Evolutionary conservation across 2,329 filamentous ascomycete species (phyloP).

Genomic region (Microdochium trichocladiopsis): DNA sequence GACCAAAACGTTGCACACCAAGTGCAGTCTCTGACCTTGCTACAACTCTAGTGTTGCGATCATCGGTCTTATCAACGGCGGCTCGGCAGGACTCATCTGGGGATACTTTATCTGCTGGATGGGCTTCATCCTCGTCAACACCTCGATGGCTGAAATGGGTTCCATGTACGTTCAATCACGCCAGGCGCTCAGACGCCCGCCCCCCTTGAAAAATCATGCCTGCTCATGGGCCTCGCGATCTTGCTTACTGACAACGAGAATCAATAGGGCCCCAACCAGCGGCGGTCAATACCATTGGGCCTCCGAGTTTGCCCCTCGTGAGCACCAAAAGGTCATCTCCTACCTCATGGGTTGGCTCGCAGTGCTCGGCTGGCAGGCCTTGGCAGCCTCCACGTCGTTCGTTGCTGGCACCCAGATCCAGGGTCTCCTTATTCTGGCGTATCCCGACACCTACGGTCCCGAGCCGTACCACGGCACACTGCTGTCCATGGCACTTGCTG

Average conservation of each 20-base stretch:
- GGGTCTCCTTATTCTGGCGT: slow-evolving; percentile 30
- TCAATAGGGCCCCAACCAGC: slow-evolving; percentile 39
- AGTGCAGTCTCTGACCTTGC: too few relatives aligned
- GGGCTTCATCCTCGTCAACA: slow-evolving; percentile 28
- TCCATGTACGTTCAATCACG: slow-evolving; percentile 26
- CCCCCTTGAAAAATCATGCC: neutral
- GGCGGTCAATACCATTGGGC: slow-evolving; percentile 55
- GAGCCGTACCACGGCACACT: slow-evolving; percentile 34
- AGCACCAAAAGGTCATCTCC: slow-evolving; percentile 43
- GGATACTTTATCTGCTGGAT: slow-evolving; percentile 30
- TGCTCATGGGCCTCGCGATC: neutral
- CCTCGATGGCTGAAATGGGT: slow-evolving; percentile 41
- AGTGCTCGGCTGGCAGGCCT: slow-evolving; percentile 36
- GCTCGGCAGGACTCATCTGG: slow-evolving; percentile 37
- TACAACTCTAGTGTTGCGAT: slow-evolving; percentile 6
- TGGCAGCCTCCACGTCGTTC: slow-evolving; percentile 30
- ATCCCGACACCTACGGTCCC: slow-evolving; percentile 20
- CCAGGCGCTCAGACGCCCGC: too few relatives aligned
- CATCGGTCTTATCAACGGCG: slow-evolving; percentile 28
- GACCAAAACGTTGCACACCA: too few relatives aligned
- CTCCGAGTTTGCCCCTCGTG: slow-evolving; percentile 40
- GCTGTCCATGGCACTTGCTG: slow-evolving; percentile 30
- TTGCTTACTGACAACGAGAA: too few relatives aligned
- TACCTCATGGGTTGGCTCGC: slow-evolving; percentile 43
- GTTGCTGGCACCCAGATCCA: slow-evolving; percentile 36